These are phyloP conservation scores for Botrytis deweyae DNA, from an alignment of 2,329 filamentous ascomycete species.

Conservation along the genomic window DNA sequence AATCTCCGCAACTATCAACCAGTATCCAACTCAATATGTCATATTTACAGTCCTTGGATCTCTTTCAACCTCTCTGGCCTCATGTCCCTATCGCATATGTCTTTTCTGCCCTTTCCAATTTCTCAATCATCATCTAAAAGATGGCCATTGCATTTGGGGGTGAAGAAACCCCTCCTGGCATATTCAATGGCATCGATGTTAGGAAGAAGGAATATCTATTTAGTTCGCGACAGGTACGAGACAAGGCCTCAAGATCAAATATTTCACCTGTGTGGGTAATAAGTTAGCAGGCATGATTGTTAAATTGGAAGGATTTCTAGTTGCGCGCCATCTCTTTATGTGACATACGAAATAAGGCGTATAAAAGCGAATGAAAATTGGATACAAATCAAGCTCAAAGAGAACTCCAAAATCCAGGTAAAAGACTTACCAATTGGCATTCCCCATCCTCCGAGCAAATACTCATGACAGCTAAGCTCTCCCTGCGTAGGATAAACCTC, in stretches of 20 bases:
- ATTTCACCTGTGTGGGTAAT: constrained; percentile 37
- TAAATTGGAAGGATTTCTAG: accelerated
- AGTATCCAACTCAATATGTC: not conserved
- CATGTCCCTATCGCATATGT: not conserved
- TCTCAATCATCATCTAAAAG: constrained; percentile 9
- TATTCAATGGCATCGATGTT: constrained; percentile 57
- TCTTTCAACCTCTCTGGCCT: not conserved
- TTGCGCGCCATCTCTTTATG: too few species aligned
- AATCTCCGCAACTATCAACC: not conserved
- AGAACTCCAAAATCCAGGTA: not conserved
- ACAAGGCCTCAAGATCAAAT: constrained; percentile 37
- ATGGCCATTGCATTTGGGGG: constrained; percentile 36
- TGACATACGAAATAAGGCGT: not conserved
- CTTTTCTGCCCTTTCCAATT: not conserved
- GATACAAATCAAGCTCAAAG: not conserved
- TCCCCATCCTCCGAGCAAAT: constrained; percentile 14
- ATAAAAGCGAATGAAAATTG: not conserved
- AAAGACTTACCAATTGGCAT: constrained; percentile 30
- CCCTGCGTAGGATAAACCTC: constrained; percentile 6
- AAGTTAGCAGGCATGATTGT: not conserved
- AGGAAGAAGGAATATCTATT: constrained; percentile 61
- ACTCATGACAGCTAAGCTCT: constrained; percentile 16
- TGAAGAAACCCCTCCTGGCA: constrained; percentile 32
- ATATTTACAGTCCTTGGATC: too few species aligned
- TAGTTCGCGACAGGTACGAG: constrained; percentile 50